A percentile compares a stretch with the other conserved stretches of the same genome.
phyloP scores from a whole-genome alignment of 805 yeast species.

The Starmerella cellae region DNA sequence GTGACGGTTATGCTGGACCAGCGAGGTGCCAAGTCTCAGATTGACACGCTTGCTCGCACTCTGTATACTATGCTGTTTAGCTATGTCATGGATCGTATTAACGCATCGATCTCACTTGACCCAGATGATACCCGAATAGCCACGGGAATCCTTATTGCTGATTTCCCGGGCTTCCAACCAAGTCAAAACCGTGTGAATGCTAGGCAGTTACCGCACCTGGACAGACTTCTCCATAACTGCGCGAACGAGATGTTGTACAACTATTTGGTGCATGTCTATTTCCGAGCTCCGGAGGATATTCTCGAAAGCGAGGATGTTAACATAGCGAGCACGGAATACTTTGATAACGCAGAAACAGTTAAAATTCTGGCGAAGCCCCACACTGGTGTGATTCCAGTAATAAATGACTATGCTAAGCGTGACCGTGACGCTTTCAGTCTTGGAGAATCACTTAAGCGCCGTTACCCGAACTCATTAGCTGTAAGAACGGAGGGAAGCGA shows the following conservation, averaged over 20 bases:
- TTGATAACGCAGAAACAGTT: slow-evolving; percentile 45
- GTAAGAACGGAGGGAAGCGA: slow-evolving; percentile 30
- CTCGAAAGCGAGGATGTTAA: slow-evolving; percentile 33
- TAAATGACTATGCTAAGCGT: slow-evolving; percentile 30
- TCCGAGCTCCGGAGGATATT: slow-evolving; percentile 29
- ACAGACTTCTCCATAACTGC: slow-evolving; percentile 31
- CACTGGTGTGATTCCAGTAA: slow-evolving; percentile 28
- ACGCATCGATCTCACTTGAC: slow-evolving; percentile 26
- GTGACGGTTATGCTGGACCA: slow-evolving; percentile 32
- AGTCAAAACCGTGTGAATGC: slow-evolving; percentile 14
- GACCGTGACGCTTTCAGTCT: slow-evolving; percentile 27
- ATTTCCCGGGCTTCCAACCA: slow-evolving; percentile 32
- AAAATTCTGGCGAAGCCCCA: slow-evolving; percentile 36
- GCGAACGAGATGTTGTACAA: slow-evolving; percentile 33
- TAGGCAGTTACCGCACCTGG: slow-evolving; percentile 25
- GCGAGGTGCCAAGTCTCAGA: slow-evolving; percentile 31
- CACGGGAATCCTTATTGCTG: slow-evolving; percentile 28
- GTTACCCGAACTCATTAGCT: slow-evolving; percentile 25
- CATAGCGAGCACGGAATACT: slow-evolving; percentile 43
- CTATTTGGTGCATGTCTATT: slow-evolving; percentile 29
- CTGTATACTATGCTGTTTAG: slow-evolving; percentile 30
- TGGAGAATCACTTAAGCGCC: slow-evolving; percentile 24
- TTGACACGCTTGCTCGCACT: slow-evolving; percentile 33
- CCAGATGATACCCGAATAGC: slow-evolving; percentile 21
- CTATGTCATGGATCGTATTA: slow-evolving; percentile 31